Conservation (phyloP, 176 grass and related monocot genomes). For the Ensete ventricosum region DNA sequence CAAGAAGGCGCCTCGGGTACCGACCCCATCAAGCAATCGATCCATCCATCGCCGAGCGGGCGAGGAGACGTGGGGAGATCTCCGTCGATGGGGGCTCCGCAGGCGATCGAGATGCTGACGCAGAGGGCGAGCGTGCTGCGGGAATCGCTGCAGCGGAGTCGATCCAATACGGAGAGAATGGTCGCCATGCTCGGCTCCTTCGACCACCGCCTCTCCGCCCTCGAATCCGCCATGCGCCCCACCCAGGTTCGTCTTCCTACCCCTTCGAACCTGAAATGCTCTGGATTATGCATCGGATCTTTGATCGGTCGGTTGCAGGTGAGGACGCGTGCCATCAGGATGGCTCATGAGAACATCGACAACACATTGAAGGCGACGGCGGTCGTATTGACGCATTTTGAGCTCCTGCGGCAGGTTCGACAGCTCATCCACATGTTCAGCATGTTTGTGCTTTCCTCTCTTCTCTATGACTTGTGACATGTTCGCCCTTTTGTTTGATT, state of each 20-base stretch:
- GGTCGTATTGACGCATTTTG: conserved; percentile 58
- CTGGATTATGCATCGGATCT: not conserved
- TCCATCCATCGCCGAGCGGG: not conserved
- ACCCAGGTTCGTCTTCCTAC: conserved; percentile 32
- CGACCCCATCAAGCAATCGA: not conserved
- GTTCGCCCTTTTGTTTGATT: too few species aligned
- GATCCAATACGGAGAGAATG: conserved; percentile 73
- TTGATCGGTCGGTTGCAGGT: conserved; percentile 28
- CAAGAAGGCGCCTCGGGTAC: not conserved
- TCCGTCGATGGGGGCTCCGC: conserved; percentile 29
- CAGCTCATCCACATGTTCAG: not conserved
- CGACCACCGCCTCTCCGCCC: conserved; percentile 86
- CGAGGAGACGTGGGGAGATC: not conserved
- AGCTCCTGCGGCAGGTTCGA: conserved; percentile 53
- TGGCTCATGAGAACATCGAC: conserved; percentile 84
- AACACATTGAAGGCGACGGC: conserved; percentile 58
- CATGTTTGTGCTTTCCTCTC: not conserved
- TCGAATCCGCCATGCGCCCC: conserved; percentile 89
- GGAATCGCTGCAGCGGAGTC: conserved; percentile 59
- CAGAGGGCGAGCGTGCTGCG: conserved; percentile 39
- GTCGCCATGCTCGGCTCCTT: conserved; percentile 90
- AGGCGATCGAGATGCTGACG: conserved; percentile 37
- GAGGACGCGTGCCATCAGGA: conserved; percentile 71
- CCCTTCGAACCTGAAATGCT: not conserved
- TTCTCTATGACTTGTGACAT: not conserved